phyloP scores from a whole-genome alignment of 306 rosid species.

The Castanea sativa region DNA sequence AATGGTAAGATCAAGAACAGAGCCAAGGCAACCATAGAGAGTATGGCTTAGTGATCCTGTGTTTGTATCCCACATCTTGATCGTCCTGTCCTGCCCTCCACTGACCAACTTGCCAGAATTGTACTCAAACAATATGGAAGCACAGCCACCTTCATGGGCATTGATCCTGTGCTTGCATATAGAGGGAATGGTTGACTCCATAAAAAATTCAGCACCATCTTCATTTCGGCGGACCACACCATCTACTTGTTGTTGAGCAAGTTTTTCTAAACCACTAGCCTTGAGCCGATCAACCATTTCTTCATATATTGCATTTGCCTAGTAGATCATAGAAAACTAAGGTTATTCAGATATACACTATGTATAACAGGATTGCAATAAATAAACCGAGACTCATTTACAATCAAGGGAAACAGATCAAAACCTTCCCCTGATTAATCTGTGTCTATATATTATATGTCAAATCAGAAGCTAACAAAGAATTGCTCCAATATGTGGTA shows the following conservation, averaged over 20 bases:
- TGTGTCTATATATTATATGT: not conserved
- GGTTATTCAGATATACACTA: not conserved
- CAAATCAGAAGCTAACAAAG: not conserved
- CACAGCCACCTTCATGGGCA: slow-evolving; percentile 98
- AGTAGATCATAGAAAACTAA: slow-evolving; percentile 18
- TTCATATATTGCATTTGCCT: slow-evolving; percentile 93
- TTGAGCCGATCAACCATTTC: slow-evolving; percentile 69
- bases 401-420: not conserved
- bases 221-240: slow-evolving; percentile 95
- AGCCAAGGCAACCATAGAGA: slow-evolving; percentile 87
- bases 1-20: slow-evolving; percentile 80
- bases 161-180: slow-evolving; percentile 58
- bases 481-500: not conserved
- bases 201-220: slow-evolving; percentile 92
- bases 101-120: slow-evolving; percentile 77
- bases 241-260: slow-evolving; percentile 95
- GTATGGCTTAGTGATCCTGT: slow-evolving; percentile 62
- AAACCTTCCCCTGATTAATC: not conserved
- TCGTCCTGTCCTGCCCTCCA: slow-evolving; percentile 88
- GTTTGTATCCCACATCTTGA: slow-evolving; percentile 88
- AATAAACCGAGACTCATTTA: not conserved
- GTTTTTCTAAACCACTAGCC: slow-evolving; percentile 87
- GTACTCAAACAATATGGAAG: slow-evolving; percentile 71
- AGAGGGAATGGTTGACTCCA: slow-evolving; percentile 73
- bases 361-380: not conserved